Base-by-base conservation (phyloP, 2,329 filamentous ascomycete genomes). In the Pezicula carpinea region DNA sequence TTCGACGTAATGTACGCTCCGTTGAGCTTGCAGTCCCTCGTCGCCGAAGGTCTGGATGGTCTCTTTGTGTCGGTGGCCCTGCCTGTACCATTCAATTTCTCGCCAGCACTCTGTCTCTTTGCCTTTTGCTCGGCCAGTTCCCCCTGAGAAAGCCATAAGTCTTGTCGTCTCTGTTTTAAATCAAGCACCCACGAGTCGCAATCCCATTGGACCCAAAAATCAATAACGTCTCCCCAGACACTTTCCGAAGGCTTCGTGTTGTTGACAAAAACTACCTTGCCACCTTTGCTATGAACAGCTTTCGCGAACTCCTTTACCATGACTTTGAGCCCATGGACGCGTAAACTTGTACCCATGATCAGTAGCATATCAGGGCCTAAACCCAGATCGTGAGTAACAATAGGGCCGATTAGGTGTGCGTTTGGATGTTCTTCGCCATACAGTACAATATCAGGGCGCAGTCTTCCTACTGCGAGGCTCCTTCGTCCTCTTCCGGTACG, bases 171-270 rank as follows among this genome's bases (percentile, higher is more conserved):
- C 22, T 55, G 44, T 39, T 59, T 62, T 40, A 88, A 61, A 57
- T 87, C 81, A 8, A 73, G 64, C 1, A 88, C 83, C 84, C 84
- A 89, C 4, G 79, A 79, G 55, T 89, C 85, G 50, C 84, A 88
- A 58, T 88, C 84, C 83, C 83, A 87, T 52, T 85, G 75, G 1
- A 89, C 75, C 79, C 83, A 87, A 52, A 83, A 86, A 64, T 89
- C 85, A 44, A 89, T 83, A 0, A 87, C 69, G 45, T 87, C 83
- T 1, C 82, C 79, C 85, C 85, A 89, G 1, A 75, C 77, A 59
- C 84, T 88, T 59, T 87, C 83, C 0, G 84, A 74, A 0, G 84
- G 83, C 57, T 85, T 85, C 1, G 84, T 87, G 18, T 83, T 77
- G 64, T 89, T 89, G 52, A 88, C 80, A 65, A 87, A 87, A 4